These are phyloP conservation scores for Podosphaera aphanis DNA, from an alignment of 2,329 filamentous ascomycete species.

Conservation along the genomic window DNA sequence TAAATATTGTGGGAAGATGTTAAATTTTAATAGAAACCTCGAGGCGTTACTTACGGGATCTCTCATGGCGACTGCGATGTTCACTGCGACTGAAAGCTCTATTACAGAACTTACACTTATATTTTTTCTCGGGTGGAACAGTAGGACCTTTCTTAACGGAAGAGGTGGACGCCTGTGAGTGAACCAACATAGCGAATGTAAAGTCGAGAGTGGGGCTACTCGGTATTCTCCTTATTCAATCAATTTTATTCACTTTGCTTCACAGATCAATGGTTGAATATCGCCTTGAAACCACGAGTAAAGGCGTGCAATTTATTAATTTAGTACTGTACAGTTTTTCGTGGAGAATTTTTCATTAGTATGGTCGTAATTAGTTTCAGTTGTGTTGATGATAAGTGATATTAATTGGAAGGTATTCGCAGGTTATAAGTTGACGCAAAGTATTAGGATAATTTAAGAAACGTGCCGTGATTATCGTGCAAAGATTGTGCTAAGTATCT, in stretches of 20 bases:
- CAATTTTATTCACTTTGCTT: constrained; percentile 5
- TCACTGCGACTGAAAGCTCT: constrained; percentile 93
- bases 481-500: background rate
- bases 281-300: constrained; percentile 3
- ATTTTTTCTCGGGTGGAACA: constrained; percentile 79
- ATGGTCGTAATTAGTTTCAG: background rate
- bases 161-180: constrained; percentile 41
- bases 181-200: constrained; percentile 32
- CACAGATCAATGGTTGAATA: constrained; percentile 17
- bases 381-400: background rate
- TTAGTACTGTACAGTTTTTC: background rate
- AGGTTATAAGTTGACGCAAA: background rate
- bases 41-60: constrained; percentile 60
- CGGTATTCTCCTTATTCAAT: constrained; percentile 12
- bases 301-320: background rate
- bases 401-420: background rate
- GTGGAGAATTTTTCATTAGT: background rate
- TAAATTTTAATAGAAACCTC: constrained; percentile 3
- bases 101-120: constrained; percentile 98
- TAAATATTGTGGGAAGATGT: background rate
- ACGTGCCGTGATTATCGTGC: background rate
- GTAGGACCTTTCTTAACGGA: constrained; percentile 34
- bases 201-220: constrained; percentile 22
- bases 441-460: background rate
- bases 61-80: constrained; percentile 87